Conservation (phyloP, 495 filamentous ascomycete genomes). For the Penicillium samsonianum region DNA sequence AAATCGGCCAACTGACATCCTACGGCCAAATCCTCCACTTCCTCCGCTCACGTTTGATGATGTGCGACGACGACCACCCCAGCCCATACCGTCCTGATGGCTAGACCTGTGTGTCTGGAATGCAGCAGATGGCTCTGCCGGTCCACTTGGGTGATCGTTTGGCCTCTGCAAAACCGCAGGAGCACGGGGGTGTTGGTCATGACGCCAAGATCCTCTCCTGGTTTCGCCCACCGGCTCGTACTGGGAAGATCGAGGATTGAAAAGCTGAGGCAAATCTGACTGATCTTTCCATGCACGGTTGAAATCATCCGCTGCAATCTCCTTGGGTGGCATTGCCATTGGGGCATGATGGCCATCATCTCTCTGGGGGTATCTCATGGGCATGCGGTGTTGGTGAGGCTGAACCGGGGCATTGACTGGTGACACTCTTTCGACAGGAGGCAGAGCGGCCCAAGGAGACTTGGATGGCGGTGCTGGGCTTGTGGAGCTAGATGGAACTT, state of each 20-base stretch:
- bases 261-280: constrained; percentile 68
- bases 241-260: constrained; percentile 89
- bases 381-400: constrained; percentile 27
- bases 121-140: constrained; percentile 89
- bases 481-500: constrained; percentile 76
- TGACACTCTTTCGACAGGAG: constrained; percentile 78
- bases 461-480: constrained; percentile 75
- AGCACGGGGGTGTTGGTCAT: constrained; percentile 66
- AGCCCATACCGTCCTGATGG: constrained; percentile 65
- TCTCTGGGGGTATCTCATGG: constrained; percentile 35
- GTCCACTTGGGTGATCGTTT: constrained; percentile 58
- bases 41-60: constrained; percentile 96
- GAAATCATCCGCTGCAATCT: constrained; percentile 94
- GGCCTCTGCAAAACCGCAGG: constrained; percentile 81
- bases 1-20: constrained; percentile 54
- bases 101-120: constrained; percentile 79
- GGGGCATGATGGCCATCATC: constrained; percentile 30
- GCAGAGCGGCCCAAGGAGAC: constrained; percentile 87
- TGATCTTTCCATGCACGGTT: constrained; percentile 82
- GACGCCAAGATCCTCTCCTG: constrained; percentile 67
- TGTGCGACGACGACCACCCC: constrained; percentile 70
- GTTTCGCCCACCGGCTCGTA: constrained; percentile 85
- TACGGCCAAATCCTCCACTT: constrained; percentile 67
- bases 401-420: constrained; percentile 58
- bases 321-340: constrained; percentile 57